A percentile compares a stretch with the other conserved stretches of the same genome.
Conservation (phyloP, 2,329 filamentous ascomycete species). For the Hypocrella siamensis region DNA sequence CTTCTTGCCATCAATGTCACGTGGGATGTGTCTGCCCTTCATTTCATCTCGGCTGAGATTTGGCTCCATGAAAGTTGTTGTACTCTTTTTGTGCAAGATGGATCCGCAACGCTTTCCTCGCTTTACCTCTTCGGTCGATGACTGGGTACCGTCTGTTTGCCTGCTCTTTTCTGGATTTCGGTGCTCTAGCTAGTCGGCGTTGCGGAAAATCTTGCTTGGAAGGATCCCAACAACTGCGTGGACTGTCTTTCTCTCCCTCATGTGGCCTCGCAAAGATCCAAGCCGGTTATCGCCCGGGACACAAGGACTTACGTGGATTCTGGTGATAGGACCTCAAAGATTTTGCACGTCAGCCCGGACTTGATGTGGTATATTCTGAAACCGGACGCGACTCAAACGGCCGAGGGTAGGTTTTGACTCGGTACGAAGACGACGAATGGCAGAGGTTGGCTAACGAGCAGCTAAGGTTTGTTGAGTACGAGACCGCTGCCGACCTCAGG, state of each 20-base stretch:
- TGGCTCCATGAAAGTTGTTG: slow-evolving; percentile 5
- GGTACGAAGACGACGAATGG: no score
- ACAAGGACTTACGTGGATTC: slow-evolving; percentile 66
- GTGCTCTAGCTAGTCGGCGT: slow-evolving; percentile 2
- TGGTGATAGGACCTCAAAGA: slow-evolving; percentile 97
- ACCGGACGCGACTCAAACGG: slow-evolving; percentile 83
- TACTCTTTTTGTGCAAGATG: slow-evolving; percentile 4
- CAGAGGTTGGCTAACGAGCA: no score
- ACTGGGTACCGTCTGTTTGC: slow-evolving; percentile 1
- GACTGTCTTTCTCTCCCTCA: slow-evolving; percentile 11
- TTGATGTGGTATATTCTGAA: slow-evolving; percentile 97
- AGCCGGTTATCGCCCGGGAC: slow-evolving; percentile 32
- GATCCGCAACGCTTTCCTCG: slow-evolving; percentile 10
- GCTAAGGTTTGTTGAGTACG: slow-evolving; percentile 86
- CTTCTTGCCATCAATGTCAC: slow-evolving; percentile 11
- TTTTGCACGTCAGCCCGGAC: slow-evolving; percentile 89
- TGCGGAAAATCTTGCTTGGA: slow-evolving; percentile 14
- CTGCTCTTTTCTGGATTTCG: slow-evolving; percentile 6
- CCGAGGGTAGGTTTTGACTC: slow-evolving; percentile 54
- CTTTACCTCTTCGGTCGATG: slow-evolving; percentile 3
- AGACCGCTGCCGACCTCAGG: slow-evolving; percentile 78
- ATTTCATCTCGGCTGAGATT: slow-evolving; percentile 6
- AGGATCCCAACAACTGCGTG: slow-evolving; percentile 19
- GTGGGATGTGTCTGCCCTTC: slow-evolving; percentile 14
- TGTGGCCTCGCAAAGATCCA: slow-evolving; percentile 5